Base-by-base conservation (phyloP, 495 filamentous ascomycete genomes). In the Lepidopterella palustris region DNA sequence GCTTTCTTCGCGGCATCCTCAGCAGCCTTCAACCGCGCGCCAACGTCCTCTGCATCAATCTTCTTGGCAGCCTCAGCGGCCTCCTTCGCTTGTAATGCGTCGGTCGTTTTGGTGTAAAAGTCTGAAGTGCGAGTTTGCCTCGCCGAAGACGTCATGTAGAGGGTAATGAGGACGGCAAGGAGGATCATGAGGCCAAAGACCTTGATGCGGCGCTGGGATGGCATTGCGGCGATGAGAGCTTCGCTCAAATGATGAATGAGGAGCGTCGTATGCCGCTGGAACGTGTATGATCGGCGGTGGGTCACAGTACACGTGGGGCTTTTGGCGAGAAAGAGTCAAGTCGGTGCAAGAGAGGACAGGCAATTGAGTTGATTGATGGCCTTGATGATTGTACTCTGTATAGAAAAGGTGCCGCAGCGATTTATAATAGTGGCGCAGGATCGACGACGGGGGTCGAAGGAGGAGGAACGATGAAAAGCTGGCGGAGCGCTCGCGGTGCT, bases 201-300 rank as follows among this genome's bases (percentile, higher is more conserved):
- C 48, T 81, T 80, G 50, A 88, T 60, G 56, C 88, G 84, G 60
- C 88, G 82, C 62, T 79, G 78, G 1, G 88, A 87, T 64, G 84
- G 82, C 88, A 92, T 92, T 50, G 47, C 20, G 24, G 47, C 10
- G 47, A 25, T 13, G 47, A 11, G n/a, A n/a, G n/a, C n/a, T n/a
- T n/a, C 11, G 45, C 24, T 21, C 45, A 26, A 21, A 23, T 26
- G 45, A 13, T 25, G 23, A 24, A 25, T 18, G 47, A 25, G 11
- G 47, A 50, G 10, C 15, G 47, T 8, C 8, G 47, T 25, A 25
- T 50, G 10, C 3, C 35, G 13, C 24, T 25, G 18, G 47, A 50
- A 24, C 26, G 21, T 24, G 21, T 24, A 6, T 21, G 47, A 50
- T 50, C 47, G 47, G 47, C 20, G 47, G 25, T 27, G 47, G 47